phyloP scores from a whole-genome alignment of 2,329 filamentous ascomycete genomes.

The Cladosporium sphaerospermum region DNA sequence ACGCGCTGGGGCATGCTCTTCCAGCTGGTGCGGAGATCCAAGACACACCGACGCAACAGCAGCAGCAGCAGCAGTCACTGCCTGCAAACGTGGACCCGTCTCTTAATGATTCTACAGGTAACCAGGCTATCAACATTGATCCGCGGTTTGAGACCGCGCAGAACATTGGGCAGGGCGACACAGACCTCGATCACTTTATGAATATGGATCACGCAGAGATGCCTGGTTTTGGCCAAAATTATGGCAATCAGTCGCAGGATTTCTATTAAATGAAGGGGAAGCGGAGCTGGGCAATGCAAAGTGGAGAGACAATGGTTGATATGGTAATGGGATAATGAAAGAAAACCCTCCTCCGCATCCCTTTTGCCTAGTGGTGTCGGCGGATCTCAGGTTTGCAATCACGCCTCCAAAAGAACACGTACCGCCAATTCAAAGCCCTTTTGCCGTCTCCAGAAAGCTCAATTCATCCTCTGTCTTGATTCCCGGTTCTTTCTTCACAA shows the following conservation, averaged over 20 bases:
- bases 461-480: no score
- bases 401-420: no score
- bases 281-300: not conserved
- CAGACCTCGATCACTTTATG: conserved; percentile 29
- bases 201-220: conserved; percentile 17
- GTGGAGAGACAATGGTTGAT: not conserved
- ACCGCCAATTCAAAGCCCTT: no score
- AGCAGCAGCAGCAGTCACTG: not conserved
- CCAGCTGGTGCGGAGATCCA: conserved; percentile 33
- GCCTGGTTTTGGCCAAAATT: conserved; percentile 25
- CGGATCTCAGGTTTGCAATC: no score
- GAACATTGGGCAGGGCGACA: conserved; percentile 13
- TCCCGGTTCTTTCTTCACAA: no score
- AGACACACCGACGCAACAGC: not conserved
- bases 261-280: not conserved
- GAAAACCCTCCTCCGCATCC: no score
- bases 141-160: conserved; percentile 28
- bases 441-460: no score
- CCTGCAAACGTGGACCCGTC: conserved; percentile 8
- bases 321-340: no score
- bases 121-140: conserved; percentile 18
- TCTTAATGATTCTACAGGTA: not conserved
- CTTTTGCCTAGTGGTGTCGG: no score
- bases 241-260: conserved; percentile 13
- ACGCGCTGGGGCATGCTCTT: conserved; percentile 39